Percentiles rank a stretch among this genome's conserved stretches.
These are phyloP conservation scores for Gaillardinia entomophila DNA, from an alignment of 805 yeast genomes.

Conservation along the genomic window DNA sequence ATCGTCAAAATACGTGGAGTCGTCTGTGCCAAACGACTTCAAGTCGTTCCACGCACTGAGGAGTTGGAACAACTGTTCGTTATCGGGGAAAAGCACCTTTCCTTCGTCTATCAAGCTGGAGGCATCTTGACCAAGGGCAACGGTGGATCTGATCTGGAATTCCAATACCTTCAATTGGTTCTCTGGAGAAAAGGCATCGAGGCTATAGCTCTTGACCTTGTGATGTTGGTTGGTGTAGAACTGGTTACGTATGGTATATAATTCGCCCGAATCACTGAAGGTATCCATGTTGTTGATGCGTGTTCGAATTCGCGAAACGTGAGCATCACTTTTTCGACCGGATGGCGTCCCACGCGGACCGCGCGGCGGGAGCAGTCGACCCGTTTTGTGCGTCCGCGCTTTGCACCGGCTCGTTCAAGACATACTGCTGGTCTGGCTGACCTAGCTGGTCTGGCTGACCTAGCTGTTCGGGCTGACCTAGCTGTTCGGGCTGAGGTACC, in stretches of 20 bases:
- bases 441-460: too few species aligned
- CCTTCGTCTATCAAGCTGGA: conserved; percentile 32
- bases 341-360: conserved; percentile 17
- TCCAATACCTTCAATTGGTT: conserved; percentile 35
- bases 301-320: conserved; percentile 2
- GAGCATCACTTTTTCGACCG: too few species aligned
- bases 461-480: too few species aligned
- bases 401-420: too few species aligned
- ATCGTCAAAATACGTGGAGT: conserved; percentile 38
- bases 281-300: conserved; percentile 23
- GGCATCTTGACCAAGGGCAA: conserved; percentile 34
- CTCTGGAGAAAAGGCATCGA: conserved; percentile 33
- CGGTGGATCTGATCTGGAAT: conserved; percentile 34
- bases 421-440: too few species aligned
- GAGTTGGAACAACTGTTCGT: conserved; percentile 28
- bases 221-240: conserved; percentile 56
- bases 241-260: conserved; percentile 50
- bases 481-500: too few species aligned
- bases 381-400: too few species aligned
- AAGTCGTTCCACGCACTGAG: conserved; percentile 40
- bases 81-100: conserved; percentile 25
- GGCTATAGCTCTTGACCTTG: conserved; percentile 33
- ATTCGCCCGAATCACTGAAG: conserved; percentile 42
- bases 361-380: neutral
- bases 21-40: conserved; percentile 37